Conservation (phyloP, 2,329 filamentous ascomycete genomes). For the Stachybotrys chlorohalonatus region DNA sequence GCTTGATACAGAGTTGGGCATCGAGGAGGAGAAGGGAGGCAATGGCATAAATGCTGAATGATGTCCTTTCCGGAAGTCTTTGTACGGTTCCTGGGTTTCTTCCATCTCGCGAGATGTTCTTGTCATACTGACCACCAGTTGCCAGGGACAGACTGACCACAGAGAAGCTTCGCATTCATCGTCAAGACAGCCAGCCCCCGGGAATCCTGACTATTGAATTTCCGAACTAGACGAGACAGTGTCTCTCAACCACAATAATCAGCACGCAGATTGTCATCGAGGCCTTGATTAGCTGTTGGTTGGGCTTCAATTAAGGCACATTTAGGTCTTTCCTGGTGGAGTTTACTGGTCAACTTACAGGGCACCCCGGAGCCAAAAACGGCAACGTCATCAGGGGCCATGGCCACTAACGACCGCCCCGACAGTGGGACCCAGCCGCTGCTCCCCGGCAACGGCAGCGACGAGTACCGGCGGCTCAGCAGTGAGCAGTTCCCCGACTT, state of each 20-base stretch:
- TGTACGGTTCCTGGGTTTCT: neutral
- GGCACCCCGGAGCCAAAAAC: conserved; percentile 8
- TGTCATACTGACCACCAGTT: too few relatives aligned
- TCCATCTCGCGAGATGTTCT: too few relatives aligned
- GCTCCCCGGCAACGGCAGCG: conserved; percentile 19
- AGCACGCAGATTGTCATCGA: neutral
- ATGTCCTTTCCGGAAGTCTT: neutral
- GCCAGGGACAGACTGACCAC: too few relatives aligned
- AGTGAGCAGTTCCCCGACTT: conserved; percentile 29
- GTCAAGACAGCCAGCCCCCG: too few relatives aligned
- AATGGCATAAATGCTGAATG: neutral
- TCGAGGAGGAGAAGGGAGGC: neutral
- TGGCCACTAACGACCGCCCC: conserved; percentile 10
- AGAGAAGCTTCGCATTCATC: too few relatives aligned
- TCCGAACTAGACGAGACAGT: neutral
- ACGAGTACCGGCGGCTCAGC: conserved; percentile 7
- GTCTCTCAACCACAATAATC: too few relatives aligned
- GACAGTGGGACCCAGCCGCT: conserved; percentile 10
- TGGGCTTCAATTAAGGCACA: neutral
- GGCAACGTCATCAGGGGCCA: conserved; percentile 6
- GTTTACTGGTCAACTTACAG: neutral
- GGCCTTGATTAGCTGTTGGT: neutral
- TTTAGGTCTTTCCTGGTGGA: neutral
- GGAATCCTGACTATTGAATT: neutral
- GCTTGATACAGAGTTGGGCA: neutral